Evolutionary conservation across 306 rosid genomes (phyloP), one percentile per base, ranked within the genome.

Genomic region (Urtica urens): DNA sequence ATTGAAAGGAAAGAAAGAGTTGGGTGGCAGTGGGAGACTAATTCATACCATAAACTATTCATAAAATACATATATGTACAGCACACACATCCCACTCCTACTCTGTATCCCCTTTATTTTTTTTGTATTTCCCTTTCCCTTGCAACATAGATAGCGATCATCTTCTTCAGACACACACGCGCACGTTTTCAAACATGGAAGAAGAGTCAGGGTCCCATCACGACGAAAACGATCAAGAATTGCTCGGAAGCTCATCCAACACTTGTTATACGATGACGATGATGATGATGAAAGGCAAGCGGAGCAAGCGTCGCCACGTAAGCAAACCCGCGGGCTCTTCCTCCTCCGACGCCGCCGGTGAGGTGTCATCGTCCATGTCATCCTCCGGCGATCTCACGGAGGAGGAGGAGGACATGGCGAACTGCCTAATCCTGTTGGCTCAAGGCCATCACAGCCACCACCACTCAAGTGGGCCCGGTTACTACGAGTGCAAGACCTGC

Each of bases 401-500:
- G 23, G 95, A 84, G 26, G 97, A 84, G 20, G 92, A 90, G 51
- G 95, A 90, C 60, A 90, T 90, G 99, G 95, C 99, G 10, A 79
- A 90, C 23, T 90, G 95, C 59, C 68, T 90, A 43, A 90, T 90
- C 67, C 87, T 90, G 7, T 38, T 90, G 22, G 99, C 99, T 7
- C 92, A 77, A 48, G 90, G 93, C 5, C 72, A 68, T 35, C 71
- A 63, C 15, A 18, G 3, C 9, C 38, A 4, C 11, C 54, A 25
- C 16, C 13, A 10, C 10, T 9, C 8, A 12, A 31, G 53, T 10
- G 76, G 77, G 19, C 62, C 69, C 7, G 69, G 46, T 22, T 60
- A 60, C 22, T 85, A 90, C 25, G 92, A 81, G 79, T 90, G 99
- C 78, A 90, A 90, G 64, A 90, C 95, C 0, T 90, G 99, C 55